These are phyloP conservation scores for Mycena leptocephala DNA, from an alignment of 768 basidiomycete species.

Conservation along the genomic window DNA sequence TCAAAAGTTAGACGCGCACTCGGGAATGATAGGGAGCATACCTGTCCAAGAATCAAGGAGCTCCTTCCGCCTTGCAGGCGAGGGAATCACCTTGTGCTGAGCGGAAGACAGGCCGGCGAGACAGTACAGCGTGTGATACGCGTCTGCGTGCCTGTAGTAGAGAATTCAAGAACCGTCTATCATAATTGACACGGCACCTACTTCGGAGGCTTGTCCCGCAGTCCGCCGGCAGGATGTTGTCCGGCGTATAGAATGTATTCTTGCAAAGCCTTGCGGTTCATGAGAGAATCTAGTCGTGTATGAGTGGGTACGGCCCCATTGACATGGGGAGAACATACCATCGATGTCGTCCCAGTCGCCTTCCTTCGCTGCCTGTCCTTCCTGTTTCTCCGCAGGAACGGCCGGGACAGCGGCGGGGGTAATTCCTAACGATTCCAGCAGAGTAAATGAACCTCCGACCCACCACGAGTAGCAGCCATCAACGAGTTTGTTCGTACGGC, in stretches of 20 bases:
- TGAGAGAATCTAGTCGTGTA: slow-evolving; percentile 56
- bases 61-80: slow-evolving; percentile 51
- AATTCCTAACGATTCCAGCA: slow-evolving; percentile 77
- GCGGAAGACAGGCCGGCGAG: slow-evolving; percentile 91
- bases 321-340: slow-evolving; percentile 57
- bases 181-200: slow-evolving; percentile 50
- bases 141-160: slow-evolving; percentile 79
- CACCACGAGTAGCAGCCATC: slow-evolving; percentile 99
- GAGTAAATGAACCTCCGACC: slow-evolving; percentile 91
- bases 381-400: slow-evolving; percentile 51
- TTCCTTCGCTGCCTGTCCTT: slow-evolving; percentile 26
- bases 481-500: slow-evolving; percentile 97
- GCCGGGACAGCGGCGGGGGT: slow-evolving; percentile 50
- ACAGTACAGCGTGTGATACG: slow-evolving; percentile 96
- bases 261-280: slow-evolving; percentile 83
- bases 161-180: neutral
- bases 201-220: slow-evolving; percentile 98
- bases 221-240: slow-evolving; percentile 88
- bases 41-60: slow-evolving; percentile 59
- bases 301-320: neutral
- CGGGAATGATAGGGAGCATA: neutral
- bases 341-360: slow-evolving; percentile 81
- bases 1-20: neutral
- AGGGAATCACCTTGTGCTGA: slow-evolving; percentile 82
- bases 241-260: slow-evolving; percentile 90